phyloP scores from a whole-genome alignment of 2,329 filamentous ascomycete genomes.

The Monilinia fructicola region DNA sequence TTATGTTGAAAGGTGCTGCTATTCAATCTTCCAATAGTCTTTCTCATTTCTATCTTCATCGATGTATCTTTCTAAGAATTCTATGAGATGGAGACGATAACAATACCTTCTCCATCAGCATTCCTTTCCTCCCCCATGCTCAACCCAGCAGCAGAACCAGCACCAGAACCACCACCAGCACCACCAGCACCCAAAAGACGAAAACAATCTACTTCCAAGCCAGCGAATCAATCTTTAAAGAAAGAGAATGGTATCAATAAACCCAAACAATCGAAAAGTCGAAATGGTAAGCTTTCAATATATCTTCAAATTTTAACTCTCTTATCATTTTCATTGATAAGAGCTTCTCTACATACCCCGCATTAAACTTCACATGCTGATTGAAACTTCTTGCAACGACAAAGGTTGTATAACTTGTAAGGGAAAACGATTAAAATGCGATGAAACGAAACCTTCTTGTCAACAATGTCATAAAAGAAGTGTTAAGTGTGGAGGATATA shows the following conservation, averaged over 20 bases:
- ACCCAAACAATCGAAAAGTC: slow-evolving; percentile 72
- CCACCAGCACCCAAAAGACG: slow-evolving; percentile 29
- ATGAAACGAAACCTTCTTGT: slow-evolving; percentile 68
- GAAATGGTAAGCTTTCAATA: slow-evolving; percentile 59
- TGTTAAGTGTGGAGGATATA: slow-evolving; percentile 68
- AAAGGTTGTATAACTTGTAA: slow-evolving; percentile 73
- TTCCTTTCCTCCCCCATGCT: slow-evolving; percentile 47
- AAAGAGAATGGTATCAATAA: slow-evolving; percentile 49
- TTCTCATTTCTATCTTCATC: slow-evolving; percentile 20
- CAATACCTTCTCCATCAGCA: slow-evolving; percentile 59
- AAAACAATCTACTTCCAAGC: slow-evolving; percentile 33
- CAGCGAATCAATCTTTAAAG: slow-evolving; percentile 31
- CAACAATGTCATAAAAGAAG: slow-evolving; percentile 64
- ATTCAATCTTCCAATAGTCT: slow-evolving; percentile 5
- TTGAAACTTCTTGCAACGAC: slow-evolving; percentile 28
- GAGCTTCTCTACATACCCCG: slow-evolving; percentile 18
- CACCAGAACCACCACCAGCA: background rate
- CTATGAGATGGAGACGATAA: slow-evolving; percentile 55
- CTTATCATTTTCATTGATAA: slow-evolving; percentile 37
- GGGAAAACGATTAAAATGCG: slow-evolving; percentile 70
- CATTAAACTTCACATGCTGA: slow-evolving; percentile 24
- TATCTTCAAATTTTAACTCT: slow-evolving; percentile 15
- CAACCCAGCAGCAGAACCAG: slow-evolving; percentile 37
- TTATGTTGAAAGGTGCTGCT: background rate
- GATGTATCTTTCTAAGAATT: slow-evolving; percentile 30